These are phyloP conservation scores for Penicillium robsamsonii DNA, from an alignment of 495 filamentous ascomycete genomes.

Conservation along the genomic window DNA sequence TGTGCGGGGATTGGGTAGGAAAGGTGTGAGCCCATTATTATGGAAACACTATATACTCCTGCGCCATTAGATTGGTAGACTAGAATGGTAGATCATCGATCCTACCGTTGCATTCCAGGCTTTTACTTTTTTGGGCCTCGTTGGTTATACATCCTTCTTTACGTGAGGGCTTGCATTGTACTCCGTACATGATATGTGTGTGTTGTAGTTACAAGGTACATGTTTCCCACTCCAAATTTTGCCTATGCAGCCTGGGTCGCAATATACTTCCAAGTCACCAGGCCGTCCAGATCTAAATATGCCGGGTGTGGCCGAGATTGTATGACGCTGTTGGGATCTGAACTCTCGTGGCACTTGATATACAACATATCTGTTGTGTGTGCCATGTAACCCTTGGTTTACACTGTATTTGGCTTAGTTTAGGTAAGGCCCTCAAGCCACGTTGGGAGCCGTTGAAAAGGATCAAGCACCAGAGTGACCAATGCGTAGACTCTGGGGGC, in stretches of 20 bases:
- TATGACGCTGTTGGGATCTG: conserved; percentile 22
- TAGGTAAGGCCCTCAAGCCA: background rate
- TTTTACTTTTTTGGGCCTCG: background rate
- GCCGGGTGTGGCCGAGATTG: conserved; percentile 16
- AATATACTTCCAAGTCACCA: conserved; percentile 13
- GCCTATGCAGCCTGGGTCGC: background rate
- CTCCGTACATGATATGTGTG: too few relatives aligned
- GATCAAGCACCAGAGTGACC: conserved; percentile 10
- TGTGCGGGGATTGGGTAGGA: conserved; percentile 9
- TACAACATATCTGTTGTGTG: background rate
- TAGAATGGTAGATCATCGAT: conserved; percentile 21
- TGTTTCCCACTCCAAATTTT: background rate
- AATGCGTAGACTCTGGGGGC: conserved; percentile 1
- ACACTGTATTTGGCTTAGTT: too few relatives aligned
- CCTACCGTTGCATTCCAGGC: conserved; percentile 24
- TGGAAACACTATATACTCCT: background rate
- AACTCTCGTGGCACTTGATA: conserved; percentile 6
- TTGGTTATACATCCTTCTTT: conserved; percentile 4
- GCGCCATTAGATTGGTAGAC: background rate
- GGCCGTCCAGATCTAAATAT: conserved; percentile 27
- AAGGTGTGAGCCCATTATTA: conserved; percentile 1
- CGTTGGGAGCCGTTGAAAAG: conserved; percentile 16
- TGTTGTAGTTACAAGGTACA: background rate
- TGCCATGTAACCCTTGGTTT: too few relatives aligned
- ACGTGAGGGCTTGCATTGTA: background rate